Evolutionary conservation across 179 eudicot genomes (phyloP).

Genomic region (Drosera spatulata): DNA sequence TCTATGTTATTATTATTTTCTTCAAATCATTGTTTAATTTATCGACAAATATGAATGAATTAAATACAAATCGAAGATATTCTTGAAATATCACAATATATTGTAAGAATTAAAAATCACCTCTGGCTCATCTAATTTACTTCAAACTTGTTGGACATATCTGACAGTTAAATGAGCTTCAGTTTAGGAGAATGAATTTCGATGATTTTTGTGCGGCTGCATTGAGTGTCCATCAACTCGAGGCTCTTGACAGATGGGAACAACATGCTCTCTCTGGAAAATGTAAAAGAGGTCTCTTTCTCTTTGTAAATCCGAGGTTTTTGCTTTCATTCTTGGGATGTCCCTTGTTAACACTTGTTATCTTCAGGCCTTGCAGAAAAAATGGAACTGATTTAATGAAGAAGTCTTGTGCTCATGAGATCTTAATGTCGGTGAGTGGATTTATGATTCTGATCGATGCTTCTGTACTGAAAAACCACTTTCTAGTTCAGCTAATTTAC

Average conservation of each 20-base stretch:
- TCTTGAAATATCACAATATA: too few species aligned
- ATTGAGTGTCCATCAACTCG: slow-evolving; percentile 8
- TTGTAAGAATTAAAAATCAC: too few species aligned
- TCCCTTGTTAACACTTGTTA: neutral
- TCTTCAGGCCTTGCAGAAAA: slow-evolving; percentile 51
- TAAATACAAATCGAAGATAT: too few species aligned
- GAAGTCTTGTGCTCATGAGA: slow-evolving; percentile 58
- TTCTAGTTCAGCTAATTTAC: neutral
- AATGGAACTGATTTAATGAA: slow-evolving; percentile 62
- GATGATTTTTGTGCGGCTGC: too few species aligned
- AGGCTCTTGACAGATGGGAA: slow-evolving; percentile 49
- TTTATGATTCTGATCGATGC: slow-evolving; percentile 1
- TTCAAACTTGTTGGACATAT: too few species aligned
- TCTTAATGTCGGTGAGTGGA: slow-evolving; percentile 43
- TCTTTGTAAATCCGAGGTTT: neutral
- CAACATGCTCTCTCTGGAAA: slow-evolving; percentile 61
- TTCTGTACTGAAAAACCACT: slow-evolving; percentile 4
- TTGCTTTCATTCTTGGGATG: neutral
- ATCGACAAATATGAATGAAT: too few species aligned
- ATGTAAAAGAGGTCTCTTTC: slow-evolving; percentile 41
- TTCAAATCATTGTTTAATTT: too few species aligned
- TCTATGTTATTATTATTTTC: too few species aligned
- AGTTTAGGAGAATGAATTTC: too few species aligned
- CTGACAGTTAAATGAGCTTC: too few species aligned
- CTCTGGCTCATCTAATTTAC: too few species aligned